These are phyloP conservation scores for Heterobasidion irregulare DNA, from an alignment of 1,284 basidiomycete genomes.

Conservation along the genomic window DNA sequence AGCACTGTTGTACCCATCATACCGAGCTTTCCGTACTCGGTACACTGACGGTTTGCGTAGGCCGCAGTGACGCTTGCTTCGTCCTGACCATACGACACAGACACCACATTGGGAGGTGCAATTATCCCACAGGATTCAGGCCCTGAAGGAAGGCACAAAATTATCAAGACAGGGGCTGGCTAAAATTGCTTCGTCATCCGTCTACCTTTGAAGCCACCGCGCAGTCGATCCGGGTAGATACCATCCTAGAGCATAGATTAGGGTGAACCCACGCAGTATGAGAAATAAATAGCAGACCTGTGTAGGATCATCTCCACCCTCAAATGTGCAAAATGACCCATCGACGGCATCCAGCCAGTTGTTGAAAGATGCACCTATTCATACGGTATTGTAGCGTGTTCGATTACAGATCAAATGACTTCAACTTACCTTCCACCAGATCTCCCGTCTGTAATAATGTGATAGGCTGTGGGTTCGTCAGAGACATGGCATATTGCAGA, in stretches of 20 bases:
- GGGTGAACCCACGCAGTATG: neutral
- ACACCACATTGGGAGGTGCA: conserved; percentile 29
- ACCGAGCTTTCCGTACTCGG: conserved; percentile 32
- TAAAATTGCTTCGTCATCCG: conserved; percentile 5
- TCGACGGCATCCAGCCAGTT: conserved; percentile 40
- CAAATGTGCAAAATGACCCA: conserved; percentile 46
- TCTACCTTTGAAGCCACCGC: conserved; percentile 33
- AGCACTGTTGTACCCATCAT: conserved; percentile 25
- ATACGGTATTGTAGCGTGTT: neutral
- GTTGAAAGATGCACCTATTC: conserved; percentile 34
- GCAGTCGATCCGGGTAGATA: conserved; percentile 41
- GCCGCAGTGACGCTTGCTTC: conserved; percentile 25
- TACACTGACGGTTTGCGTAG: conserved; percentile 31
- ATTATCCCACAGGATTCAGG: conserved; percentile 30
- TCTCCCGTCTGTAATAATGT: conserved; percentile 43
- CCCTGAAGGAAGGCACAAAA: conserved; percentile 9
- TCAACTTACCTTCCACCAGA: conserved; percentile 25
- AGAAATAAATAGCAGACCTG: conserved; percentile 15
- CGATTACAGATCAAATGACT: neutral
- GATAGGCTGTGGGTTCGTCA: conserved; percentile 33
- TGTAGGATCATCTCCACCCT: conserved; percentile 49
- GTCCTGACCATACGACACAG: conserved; percentile 30
- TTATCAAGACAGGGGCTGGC: conserved; percentile 5
- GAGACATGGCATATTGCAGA: conserved; percentile 39
- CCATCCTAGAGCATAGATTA: conserved; percentile 26